Base-by-base conservation (phyloP, 2,329 filamentous ascomycete genomes). In the Penicillium sp. region DNA sequence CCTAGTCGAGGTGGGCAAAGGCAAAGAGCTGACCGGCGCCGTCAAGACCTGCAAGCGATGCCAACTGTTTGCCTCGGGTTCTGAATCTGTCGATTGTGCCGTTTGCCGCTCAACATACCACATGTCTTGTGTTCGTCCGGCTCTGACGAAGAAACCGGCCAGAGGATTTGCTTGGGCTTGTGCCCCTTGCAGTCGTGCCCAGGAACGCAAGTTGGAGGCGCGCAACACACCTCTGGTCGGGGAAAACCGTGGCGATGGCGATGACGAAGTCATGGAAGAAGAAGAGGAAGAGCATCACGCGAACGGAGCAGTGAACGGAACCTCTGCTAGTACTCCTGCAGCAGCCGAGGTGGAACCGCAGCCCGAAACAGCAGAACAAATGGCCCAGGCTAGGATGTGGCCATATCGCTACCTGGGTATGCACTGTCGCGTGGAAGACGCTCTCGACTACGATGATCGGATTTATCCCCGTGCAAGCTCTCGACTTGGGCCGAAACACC, bases 141-240 rank as follows among this genome's bases (percentile, higher is more conserved):
- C 92, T 30, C 75, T 99, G 56, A 82, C 91, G 46, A 99, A 97
- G 74, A 99, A 99, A 74, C 94, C 94, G 17, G 96, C 93, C 40
- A 88, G 94, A 72, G 94, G 94, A 32, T 99, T 99, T 75, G 94
- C 91, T 4, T 99, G 94, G 94, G 93, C 94, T 24, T 99, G 94
- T 72, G 94, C 90, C 48, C 89, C 93, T 52, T 99, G 94, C 74
- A 97, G 91, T 72, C 87, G 93, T 65, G 92, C 91, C n/a, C 92
- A 96, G 69, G 94, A 97, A 73, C 86, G 90, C 62, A 95, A 90
- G 71, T 79, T 97, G 23, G 92, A 97, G 77, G 91, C 91, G 52
- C 87, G 91, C 52, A 88, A 95, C 68, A 96, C 91, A 0, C 90
- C 92, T 20, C 85, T 87, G 41, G 74, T 89, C 21, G 82, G 84